Conservation (phyloP, 768 basidiomycete genomes). For the Leccinum arenicola region DNA sequence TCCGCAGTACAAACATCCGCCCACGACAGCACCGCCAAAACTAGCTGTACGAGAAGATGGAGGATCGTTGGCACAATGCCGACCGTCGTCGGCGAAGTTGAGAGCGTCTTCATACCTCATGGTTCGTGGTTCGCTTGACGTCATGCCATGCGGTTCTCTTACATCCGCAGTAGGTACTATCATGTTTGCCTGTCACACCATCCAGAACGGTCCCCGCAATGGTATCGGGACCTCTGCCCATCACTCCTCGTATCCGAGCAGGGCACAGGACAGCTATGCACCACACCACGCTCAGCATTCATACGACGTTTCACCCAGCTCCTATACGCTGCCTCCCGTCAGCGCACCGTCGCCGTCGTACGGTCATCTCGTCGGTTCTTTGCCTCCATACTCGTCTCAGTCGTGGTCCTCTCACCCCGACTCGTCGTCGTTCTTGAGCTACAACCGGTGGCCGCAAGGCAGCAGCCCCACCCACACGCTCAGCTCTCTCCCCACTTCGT, state of each 20-base stretch:
- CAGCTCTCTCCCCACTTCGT: slow-evolving; percentile 23
- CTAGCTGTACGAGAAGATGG: slow-evolving; percentile 82
- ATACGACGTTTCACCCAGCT: slow-evolving; percentile 27
- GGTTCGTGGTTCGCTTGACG: slow-evolving; percentile 50
- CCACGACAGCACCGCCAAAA: slow-evolving; percentile 70
- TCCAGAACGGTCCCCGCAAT: slow-evolving; percentile 27
- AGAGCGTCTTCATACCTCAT: slow-evolving; percentile 90
- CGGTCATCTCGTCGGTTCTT: slow-evolving; percentile 20
- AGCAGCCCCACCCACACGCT: slow-evolving; percentile 29
- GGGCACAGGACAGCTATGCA: slow-evolving; percentile 27
- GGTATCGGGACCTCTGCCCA: slow-evolving; percentile 13
- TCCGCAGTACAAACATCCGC: slow-evolving; percentile 56
- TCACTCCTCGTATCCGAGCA: slow-evolving; percentile 25
- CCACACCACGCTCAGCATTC: slow-evolving; percentile 24
- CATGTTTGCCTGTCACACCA: slow-evolving; percentile 40
- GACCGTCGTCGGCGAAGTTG: slow-evolving; percentile 61
- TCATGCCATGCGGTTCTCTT: slow-evolving; percentile 33
- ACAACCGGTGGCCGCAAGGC: slow-evolving; percentile 30
- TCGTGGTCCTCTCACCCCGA: slow-evolving; percentile 29
- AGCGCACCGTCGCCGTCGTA: slow-evolving; percentile 29
- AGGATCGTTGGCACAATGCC: slow-evolving; percentile 67
- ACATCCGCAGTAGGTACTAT: slow-evolving; percentile 29
- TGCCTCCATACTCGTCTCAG: slow-evolving; percentile 28
- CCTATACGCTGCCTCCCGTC: slow-evolving; percentile 33
- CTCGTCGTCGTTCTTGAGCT: slow-evolving; percentile 28